Evolutionary conservation across 1,284 basidiomycete genomes (phyloP).

Genomic region (Agaricales sp.): DNA sequence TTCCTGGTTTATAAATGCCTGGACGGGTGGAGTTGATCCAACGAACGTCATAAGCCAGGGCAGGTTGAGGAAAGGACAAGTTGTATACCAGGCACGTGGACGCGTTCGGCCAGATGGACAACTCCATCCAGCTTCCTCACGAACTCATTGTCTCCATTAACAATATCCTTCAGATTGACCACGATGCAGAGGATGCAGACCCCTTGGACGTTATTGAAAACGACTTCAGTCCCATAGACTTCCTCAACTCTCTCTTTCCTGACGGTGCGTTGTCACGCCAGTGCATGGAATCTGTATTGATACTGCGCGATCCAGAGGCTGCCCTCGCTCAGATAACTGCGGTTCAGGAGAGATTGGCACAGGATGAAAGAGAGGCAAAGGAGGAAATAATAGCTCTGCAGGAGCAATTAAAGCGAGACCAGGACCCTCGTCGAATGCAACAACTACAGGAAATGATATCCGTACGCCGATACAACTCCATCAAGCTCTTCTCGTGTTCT

Average conservation of each 20-base stretch:
- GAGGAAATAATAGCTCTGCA: slow-evolving; percentile 66
- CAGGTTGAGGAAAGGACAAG: neutral
- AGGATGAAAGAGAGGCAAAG: slow-evolving; percentile 54
- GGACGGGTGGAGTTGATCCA: no score
- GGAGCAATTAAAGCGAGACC: slow-evolving; percentile 58
- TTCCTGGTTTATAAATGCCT: neutral
- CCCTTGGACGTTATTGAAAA: slow-evolving; percentile 47
- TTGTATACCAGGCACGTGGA: neutral
- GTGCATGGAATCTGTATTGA: slow-evolving; percentile 4
- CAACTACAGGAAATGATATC: slow-evolving; percentile 90
- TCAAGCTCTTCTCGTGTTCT: slow-evolving; percentile 3
- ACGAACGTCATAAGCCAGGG: neutral
- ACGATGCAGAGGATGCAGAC: slow-evolving; percentile 36
- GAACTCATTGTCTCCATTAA: slow-evolving; percentile 62
- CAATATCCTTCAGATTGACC: slow-evolving; percentile 34
- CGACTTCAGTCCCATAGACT: slow-evolving; percentile 45
- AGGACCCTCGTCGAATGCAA: slow-evolving; percentile 80
- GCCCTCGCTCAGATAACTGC: slow-evolving; percentile 54
- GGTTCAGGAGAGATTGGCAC: slow-evolving; percentile 49
- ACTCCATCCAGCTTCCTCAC: slow-evolving; percentile 36
- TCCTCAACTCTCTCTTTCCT: slow-evolving; percentile 67
- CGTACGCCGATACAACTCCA: slow-evolving; percentile 29
- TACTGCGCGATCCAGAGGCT: slow-evolving; percentile 34
- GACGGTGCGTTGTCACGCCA: slow-evolving; percentile 42
- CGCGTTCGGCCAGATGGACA: neutral